phyloP scores from a whole-genome alignment of 805 yeast genomes.

The Lipomyces kockii region DNA sequence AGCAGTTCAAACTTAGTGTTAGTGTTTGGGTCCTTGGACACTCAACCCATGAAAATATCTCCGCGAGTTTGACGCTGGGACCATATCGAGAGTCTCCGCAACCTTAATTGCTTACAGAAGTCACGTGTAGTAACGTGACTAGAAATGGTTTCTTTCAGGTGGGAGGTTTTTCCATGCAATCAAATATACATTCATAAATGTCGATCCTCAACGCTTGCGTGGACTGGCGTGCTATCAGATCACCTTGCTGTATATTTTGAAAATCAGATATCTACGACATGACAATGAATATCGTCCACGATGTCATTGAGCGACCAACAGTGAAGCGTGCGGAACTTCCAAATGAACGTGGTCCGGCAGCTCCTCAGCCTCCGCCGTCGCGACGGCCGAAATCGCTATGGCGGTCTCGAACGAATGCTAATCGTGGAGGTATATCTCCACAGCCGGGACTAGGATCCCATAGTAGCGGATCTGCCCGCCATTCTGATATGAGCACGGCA shows the following conservation, averaged over 20 bases:
- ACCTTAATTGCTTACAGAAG: too few species aligned
- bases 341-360: neutral
- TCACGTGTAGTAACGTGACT: too few species aligned
- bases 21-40: too few species aligned
- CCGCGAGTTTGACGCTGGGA: too few species aligned
- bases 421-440: neutral
- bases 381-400: conserved; percentile 17
- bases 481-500: neutral
- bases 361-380: neutral
- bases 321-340: conserved; percentile 11
- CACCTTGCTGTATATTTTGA: neutral
- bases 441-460: neutral
- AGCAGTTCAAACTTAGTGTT: too few species aligned
- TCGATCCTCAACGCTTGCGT: too few species aligned
- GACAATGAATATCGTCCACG: conserved; percentile 27
- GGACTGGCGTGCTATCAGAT: too few species aligned
- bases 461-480: neutral
- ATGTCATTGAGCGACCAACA: conserved; percentile 28
- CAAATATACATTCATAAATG: too few species aligned
- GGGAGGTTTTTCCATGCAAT: too few species aligned
- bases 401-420: conserved; percentile 15
- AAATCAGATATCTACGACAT: neutral
- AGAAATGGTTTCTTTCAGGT: too few species aligned
- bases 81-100: too few species aligned
- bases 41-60: too few species aligned